Base-by-base conservation (phyloP, 805 yeast genomes). In the Maudiozyma saulgeensis region DNA sequence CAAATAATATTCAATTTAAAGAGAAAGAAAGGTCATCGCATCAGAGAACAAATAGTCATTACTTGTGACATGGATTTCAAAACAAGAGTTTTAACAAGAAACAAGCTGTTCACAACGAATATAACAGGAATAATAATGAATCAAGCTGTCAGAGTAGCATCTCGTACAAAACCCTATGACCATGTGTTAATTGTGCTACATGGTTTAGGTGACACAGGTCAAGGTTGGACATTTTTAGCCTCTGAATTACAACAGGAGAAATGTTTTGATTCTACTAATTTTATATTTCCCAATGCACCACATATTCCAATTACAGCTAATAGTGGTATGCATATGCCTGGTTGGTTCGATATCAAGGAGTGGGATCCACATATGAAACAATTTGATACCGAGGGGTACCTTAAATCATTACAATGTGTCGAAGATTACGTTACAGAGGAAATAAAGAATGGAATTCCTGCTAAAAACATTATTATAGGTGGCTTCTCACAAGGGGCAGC, bases 401-500 rank as follows among this genome's bases (percentile, higher is more conserved):
- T 78, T 56, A 69, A 70, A 47, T 70, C 81, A 12, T n/a, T 50
- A 23, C 28, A 25, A 8, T 18, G 21, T 9, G 69, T 83, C 23
- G 70, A 74, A 46, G 57, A 58, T 1, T 68, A 75, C 54, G 72
- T 84, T 41, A 63, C 74, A 19, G 80, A 79, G 49, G 80, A 82
- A 55, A 69, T 77, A 15, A 77, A 75, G 8, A 56, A 58, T 6
- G 79, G 83, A 9, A 75, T 85, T 35, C 73, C 78, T 4, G 71
- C 84, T 0, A 79, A 79, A 16, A 78, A 84, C 47, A 84, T 93
- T 44, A 71, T 93, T n/a, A 71, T 93, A 50, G 98, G 98, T 35
- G 99, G 99, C 0, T 93, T 93, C 63, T 84, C 95, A 4, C 99
- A 93, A 68, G 99, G 99, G 49, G 95, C 88, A 45, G 89, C 95